Base-by-base conservation (phyloP, 2,329 filamentous ascomycete genomes). In the Ascocoryne sarcoides region DNA sequence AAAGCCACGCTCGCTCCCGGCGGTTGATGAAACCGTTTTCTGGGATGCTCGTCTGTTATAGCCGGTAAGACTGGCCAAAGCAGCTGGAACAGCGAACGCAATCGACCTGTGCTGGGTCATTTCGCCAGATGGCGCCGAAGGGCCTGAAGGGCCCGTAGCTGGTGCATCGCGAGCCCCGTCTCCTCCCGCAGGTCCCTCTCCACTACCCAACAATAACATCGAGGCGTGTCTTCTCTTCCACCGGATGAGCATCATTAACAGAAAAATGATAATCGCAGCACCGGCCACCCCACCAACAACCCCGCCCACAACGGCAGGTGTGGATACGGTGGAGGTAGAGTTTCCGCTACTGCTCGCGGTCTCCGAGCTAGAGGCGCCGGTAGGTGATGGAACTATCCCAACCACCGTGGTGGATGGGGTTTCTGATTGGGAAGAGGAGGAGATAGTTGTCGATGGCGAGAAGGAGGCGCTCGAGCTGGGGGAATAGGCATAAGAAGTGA, bases 1-100 rank as follows among this genome's bases (percentile, higher is more conserved):
- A 56, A 83, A 83, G 1, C 76, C 74, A 45, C 67, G 65, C 53
- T 82, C 76, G 19, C 64, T 67, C 17, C 56, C 60, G 26, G 64
- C 63, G 31, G 57, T 56, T 12, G 54, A 53, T 26, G 55, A 53
- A 29, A 55, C 36, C 47, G 57, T 52, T 48, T 58, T 46, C 45
- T 61, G 41, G 33, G 37, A 58, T 46, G 36, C 46, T 46, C 55
- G 38, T 12, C 23, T 26, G 52, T 67, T 70, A 5, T 55, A 56
- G 21, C 64, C 60, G 4, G 65, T 62, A 26, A 75, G 52, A 31
- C 58, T 65, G 2, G 69, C 66, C n/a, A 75, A 54, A 7, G 70
- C 65, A 9, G 69, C 62, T 3, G 71, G 66, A 10, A 77, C 63
- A 4, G 67, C 63, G 33, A 69, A 69, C 3, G 62, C 56, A 16